Percentiles rank a stretch among this genome's conserved stretches.
Evolutionary conservation across 108 stramenopile species (phyloP).

Genomic region (Skeletonema menzelii): DNA sequence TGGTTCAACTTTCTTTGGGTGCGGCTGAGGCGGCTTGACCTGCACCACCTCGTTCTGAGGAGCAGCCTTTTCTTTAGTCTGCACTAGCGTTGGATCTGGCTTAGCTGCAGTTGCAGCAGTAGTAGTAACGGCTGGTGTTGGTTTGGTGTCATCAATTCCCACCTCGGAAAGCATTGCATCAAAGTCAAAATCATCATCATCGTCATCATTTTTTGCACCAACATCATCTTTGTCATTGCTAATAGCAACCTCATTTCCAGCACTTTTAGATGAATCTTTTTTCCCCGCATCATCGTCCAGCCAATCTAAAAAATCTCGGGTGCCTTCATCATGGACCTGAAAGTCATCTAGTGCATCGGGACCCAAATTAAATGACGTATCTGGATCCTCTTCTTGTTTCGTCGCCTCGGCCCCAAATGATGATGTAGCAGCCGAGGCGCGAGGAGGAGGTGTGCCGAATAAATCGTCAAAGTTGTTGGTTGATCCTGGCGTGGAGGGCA

Average conservation of each 20-base stretch:
- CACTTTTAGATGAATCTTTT: neutral
- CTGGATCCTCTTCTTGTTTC: neutral
- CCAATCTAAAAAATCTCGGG: constrained; percentile 82
- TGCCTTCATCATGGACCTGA: constrained; percentile 55
- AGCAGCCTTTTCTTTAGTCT: neutral
- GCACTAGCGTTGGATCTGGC: neutral
- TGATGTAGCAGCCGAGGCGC: constrained; percentile 4
- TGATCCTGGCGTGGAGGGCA: neutral
- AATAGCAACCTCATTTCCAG: neutral
- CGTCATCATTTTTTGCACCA: neutral
- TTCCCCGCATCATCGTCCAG: constrained; percentile 62
- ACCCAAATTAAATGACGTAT: neutral
- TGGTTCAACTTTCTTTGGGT: neutral
- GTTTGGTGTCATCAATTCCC: neutral
- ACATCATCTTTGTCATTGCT: neutral
- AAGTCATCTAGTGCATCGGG: constrained; percentile 34
- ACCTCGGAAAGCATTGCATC: constrained; percentile 40
- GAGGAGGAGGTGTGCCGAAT: constrained; percentile 37
- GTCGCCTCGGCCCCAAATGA: neutral
- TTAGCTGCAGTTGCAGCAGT: neutral
- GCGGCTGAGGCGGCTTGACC: neutral
- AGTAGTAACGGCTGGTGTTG: neutral
- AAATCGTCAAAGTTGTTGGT: constrained; percentile 40
- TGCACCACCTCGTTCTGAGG: neutral
- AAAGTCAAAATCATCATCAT: constrained; percentile 48